Base-by-base conservation (phyloP, 2,329 filamentous ascomycete species). In the Tolypocladium sp. region DNA sequence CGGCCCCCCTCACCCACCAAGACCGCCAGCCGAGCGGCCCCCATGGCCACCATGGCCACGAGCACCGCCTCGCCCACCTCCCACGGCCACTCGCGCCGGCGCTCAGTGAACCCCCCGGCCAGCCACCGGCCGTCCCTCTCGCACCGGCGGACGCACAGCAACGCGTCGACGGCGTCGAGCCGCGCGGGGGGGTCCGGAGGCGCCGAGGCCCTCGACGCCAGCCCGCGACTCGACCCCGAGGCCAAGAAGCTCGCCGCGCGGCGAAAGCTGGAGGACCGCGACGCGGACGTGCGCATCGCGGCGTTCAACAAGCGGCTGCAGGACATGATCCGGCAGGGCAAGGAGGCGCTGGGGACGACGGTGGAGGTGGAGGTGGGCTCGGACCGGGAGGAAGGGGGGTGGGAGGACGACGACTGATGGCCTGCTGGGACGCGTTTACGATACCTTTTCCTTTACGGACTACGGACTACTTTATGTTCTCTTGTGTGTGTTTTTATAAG, bases 321-420 rank as follows among this genome's bases (percentile, higher is more conserved):
- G 68, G 89, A 87, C 40, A 91, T 99, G 89, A 95, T 99, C 58
- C 82, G 87, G 2, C 88, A 97, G 73, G 94, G 92, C 0, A 88
- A 88, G 66, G 89, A 94, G 71, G 94, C 94, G 2, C 75, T 99
- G 22, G 92, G 88, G 2, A 89, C 89, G 25, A 88, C 78, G 46
- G 78, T 90, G 56, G 86, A 90, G 68, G 80, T 91, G 51, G 81
- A 84, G 44, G 74, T 75, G 33, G 70, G 74, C 42, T 75, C 70
- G 22, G 69, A 65, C 22, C 72, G 67, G 42, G 79, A 77, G 74
- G 76, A 78, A 57, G 78, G 75, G 51, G 76, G 57, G 2, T 65
- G 63, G 63, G 63, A 78, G 42, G 66, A 74, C 58, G 59, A 60
- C 4, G 56, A 56, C 7, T 58, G 44, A 56, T n/a, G 30, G 8